These are phyloP conservation scores for Myrica gale DNA, from an alignment of 306 rosid species.

Conservation along the genomic window DNA sequence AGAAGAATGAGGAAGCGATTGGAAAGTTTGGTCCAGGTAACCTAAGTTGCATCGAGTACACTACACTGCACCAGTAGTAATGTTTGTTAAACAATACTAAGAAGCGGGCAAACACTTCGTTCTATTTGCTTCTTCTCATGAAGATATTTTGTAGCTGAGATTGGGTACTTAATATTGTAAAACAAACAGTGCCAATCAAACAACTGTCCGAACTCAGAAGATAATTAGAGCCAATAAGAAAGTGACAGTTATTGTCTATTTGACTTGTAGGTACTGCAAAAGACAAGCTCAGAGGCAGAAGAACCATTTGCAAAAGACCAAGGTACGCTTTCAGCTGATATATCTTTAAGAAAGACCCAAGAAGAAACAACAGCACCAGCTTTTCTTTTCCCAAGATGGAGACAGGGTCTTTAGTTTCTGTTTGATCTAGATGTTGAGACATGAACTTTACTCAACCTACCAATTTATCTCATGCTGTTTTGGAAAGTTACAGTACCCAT, in stretches of 20 bases:
- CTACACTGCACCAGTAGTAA: slow-evolving; percentile 4
- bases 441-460: slow-evolving; percentile 9
- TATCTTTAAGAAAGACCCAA: slow-evolving; percentile 3
- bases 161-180: neutral
- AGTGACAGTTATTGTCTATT: slow-evolving; percentile 24
- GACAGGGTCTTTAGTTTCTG: neutral
- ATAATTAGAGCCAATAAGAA: slow-evolving; percentile 4
- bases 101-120: neutral
- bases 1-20: slow-evolving; percentile 80
- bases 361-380: neutral
- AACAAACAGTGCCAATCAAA: neutral
- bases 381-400: neutral
- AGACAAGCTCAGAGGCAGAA: slow-evolving; percentile 42
- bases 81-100: too few species aligned
- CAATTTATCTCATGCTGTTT: too few species aligned
- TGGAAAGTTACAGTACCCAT: neutral
- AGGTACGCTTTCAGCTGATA: slow-evolving; percentile 44
- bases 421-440: slow-evolving; percentile 11
- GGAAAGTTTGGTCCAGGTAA: slow-evolving; percentile 68
- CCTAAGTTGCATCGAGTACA: neutral
- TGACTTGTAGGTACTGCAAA: slow-evolving; percentile 55
- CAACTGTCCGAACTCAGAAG: slow-evolving; percentile 16
- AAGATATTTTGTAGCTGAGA: slow-evolving; percentile 2
- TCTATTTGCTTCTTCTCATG: neutral
- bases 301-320: slow-evolving; percentile 30